These are phyloP conservation scores for Cladophialophora exuberans DNA, from an alignment of 2,329 filamentous ascomycete genomes.

Conservation along the genomic window DNA sequence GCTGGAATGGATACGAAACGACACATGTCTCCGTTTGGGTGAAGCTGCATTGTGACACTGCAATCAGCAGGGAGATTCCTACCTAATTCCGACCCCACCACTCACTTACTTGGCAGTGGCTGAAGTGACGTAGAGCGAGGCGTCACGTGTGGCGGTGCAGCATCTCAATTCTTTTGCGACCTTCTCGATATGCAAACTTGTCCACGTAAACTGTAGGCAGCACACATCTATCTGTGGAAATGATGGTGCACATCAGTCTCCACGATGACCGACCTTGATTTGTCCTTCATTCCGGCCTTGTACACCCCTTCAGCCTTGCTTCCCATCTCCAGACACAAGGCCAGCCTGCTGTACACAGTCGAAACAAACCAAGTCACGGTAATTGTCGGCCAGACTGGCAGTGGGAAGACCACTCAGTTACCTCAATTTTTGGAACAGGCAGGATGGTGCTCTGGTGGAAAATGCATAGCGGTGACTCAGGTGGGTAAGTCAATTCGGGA, in stretches of 20 bases:
- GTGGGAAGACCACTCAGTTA: conserved; percentile 93
- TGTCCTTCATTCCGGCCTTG: conserved; percentile 70
- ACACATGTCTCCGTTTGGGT: conserved; percentile 14
- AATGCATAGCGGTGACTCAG: conserved; percentile 86
- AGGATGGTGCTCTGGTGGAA: conserved; percentile 85
- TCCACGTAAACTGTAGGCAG: no score
- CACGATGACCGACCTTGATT: conserved; percentile 26
- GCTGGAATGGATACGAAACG: conserved; percentile 18
- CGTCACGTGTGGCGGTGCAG: conserved; percentile 1
- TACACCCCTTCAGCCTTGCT: conserved; percentile 84
- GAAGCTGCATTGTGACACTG: neutral
- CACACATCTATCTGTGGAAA: no score
- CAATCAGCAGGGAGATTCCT: neutral
- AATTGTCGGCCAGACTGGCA: conserved; percentile 90
- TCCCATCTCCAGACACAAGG: conserved; percentile 81
- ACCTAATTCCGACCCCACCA: neutral
- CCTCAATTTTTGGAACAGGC: conserved; percentile 87
- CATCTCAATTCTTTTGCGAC: neutral
- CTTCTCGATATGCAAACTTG: no score
- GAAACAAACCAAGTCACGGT: conserved; percentile 85
- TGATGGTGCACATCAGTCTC: neutral
- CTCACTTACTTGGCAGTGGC: conserved; percentile 7
- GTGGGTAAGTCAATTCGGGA: conserved; percentile 54
- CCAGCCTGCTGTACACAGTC: conserved; percentile 80
- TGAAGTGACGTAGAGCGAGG: neutral